Conservation (phyloP, 1,284 basidiomycete species). For the Ceratobasidium theobromae region DNA sequence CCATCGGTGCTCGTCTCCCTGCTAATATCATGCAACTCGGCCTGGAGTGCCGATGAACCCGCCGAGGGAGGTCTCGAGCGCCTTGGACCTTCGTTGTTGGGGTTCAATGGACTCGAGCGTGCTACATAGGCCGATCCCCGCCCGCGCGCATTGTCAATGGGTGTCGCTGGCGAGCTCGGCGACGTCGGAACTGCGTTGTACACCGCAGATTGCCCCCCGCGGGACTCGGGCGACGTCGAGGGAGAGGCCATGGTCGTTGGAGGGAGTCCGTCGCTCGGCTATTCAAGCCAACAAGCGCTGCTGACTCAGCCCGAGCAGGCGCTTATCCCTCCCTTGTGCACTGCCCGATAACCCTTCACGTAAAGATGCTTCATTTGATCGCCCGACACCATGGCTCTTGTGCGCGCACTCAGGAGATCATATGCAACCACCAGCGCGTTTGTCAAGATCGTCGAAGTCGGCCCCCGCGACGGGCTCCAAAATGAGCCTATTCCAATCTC, state of each 20-base stretch:
- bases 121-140: constrained; percentile 11
- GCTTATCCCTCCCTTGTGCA: neutral
- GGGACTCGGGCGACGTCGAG: constrained; percentile 14
- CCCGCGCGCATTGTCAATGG: neutral
- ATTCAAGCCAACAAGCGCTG: neutral
- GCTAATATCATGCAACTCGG: constrained; percentile 3
- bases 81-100: neutral
- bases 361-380: neutral
- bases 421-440: constrained; percentile 31
- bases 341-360: neutral
- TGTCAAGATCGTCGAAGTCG: constrained; percentile 86
- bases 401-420: neutral
- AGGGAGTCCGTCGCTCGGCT: neutral
- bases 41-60: constrained; percentile 5
- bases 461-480: constrained; percentile 90
- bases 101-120: constrained; percentile 16
- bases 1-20: neutral
- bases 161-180: constrained; percentile 7
- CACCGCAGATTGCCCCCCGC: constrained; percentile 1
- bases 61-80: constrained; percentile 12
- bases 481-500: constrained; percentile 81
- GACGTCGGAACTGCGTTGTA: constrained; percentile 27
- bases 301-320: neutral
- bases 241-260: constrained; percentile 11
- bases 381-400: too few relatives aligned